Percentiles rank a stretch among this genome's conserved stretches.
These are phyloP conservation scores for Leishmania gerbilli DNA, from an alignment of 208 protist species.

Conservation along the genomic window DNA sequence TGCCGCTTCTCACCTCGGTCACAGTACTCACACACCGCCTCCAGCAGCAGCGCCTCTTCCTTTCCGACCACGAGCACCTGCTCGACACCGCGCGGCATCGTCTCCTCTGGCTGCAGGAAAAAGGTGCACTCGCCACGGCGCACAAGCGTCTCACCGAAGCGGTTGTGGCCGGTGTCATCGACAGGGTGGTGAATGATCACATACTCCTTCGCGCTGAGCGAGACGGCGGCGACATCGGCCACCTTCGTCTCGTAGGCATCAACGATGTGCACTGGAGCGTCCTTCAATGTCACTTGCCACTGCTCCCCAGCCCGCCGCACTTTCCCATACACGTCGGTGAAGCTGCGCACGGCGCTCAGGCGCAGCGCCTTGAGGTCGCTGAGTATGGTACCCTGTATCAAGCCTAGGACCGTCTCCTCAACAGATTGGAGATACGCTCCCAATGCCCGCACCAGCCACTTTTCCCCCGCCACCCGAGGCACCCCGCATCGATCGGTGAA, in stretches of 20 bases:
- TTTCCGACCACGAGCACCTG: constrained; percentile 86
- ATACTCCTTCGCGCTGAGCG: constrained; percentile 90
- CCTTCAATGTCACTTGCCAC: constrained; percentile 88
- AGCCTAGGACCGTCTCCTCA: constrained; percentile 79
- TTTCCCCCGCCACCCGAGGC: constrained; percentile 75
- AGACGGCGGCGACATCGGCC: constrained; percentile 68
- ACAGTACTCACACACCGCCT: constrained; percentile 77
- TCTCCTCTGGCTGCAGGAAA: constrained; percentile 96
- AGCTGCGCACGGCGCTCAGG: constrained; percentile 69
- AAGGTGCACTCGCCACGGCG: constrained; percentile 90
- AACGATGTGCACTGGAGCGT: constrained; percentile 85
- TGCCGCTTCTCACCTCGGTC: constrained; percentile 58
- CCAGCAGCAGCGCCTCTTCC: constrained; percentile 95
- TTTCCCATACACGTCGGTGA: constrained; percentile 87
- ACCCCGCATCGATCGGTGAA: constrained; percentile 80
- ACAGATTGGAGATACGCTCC: constrained; percentile 91
- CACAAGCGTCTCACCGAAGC: constrained; percentile 87
- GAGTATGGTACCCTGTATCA: constrained; percentile 79
- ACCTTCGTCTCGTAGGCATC: constrained; percentile 88
- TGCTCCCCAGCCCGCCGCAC: constrained; percentile 71
- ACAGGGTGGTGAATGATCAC: constrained; percentile 93
- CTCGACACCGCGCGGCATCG: constrained; percentile 82
- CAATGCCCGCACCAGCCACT: constrained; percentile 81
- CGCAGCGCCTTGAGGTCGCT: constrained; percentile 81
- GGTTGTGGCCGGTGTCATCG: constrained; percentile 54